Evolutionary conservation across 2,329 filamentous ascomycete genomes (phyloP), one percentile per base, ranked within the genome.

Genomic region (Colletotrichum endophyticum): DNA sequence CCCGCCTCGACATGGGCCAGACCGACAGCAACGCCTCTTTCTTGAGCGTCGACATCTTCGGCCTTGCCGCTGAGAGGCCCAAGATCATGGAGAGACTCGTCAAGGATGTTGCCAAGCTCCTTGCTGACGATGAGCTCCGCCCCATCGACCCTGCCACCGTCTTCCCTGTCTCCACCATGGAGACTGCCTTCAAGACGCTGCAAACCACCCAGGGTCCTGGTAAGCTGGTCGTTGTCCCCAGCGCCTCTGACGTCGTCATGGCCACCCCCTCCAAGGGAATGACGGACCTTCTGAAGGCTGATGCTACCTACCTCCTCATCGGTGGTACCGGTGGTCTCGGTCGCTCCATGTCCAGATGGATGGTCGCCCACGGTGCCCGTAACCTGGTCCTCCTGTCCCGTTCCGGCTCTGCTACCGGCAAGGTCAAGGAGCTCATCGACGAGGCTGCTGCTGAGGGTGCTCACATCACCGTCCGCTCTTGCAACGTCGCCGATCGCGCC

Each of bases 281-380:
- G 5, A 81, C 80, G 27, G 80, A 84, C 8, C 79, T 86, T 8
- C 81, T 89, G 9, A 84, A 83, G 59, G 69, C 79, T 2, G 84
- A 89, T 74, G 87, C 85, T 5, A 87, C 88, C 1, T 91, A 91
- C 78, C 81, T 91, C 66, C 84, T 91, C 49, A 85, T 90, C 22
- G 89, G 89, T 16, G 88, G 89, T n/a, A 88, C 88, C 1, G 89
- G 89, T 39, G 89, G 88, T 28, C 83, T 91, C 13, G 89, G 89
- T 8, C 84, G 87, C 53, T 88, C 87, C 73, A 86, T 91, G 80
- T 82, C 87, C 13, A 84, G 84, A 8, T 87, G 88, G 85, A 89
- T 91, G 87, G 84, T 87, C 8, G 81, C 82, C 57, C 85, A 86
- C 19, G 89, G 89, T 3, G 89, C 89, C 8, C 83, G 84, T 12